Conservation (phyloP, 192 early-diverging fungal species). For the Coemansia sp. region DNA sequence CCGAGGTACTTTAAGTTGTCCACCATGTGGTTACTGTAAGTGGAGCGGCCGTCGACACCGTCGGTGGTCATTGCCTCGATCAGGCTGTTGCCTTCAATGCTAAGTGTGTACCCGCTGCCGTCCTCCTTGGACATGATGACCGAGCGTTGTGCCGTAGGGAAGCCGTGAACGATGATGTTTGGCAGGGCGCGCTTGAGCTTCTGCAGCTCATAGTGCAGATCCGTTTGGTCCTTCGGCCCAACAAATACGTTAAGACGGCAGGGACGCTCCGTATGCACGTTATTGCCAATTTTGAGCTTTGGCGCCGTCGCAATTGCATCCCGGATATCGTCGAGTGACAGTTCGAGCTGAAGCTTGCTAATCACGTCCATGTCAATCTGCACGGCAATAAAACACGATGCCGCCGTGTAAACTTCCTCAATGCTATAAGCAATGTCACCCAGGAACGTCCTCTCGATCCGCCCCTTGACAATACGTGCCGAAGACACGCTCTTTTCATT, state of each 20-base stretch:
- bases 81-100: constrained; percentile 93
- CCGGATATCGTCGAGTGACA: constrained; percentile 71
- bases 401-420: constrained; percentile 78
- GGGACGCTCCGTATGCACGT: constrained; percentile 60
- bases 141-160: constrained; percentile 77
- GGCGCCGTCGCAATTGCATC: constrained; percentile 73
- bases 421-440: constrained; percentile 94
- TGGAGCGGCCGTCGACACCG: constrained; percentile 77
- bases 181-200: constrained; percentile 80
- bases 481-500: constrained; percentile 64
- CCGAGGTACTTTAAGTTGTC: constrained; percentile 88
- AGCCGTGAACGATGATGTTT: constrained; percentile 85
- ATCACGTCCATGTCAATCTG: constrained; percentile 85
- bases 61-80: constrained; percentile 93
- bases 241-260: constrained; percentile 69
- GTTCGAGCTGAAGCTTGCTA: constrained; percentile 84
- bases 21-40: constrained; percentile 89
- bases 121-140: constrained; percentile 61
- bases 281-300: constrained; percentile 85
- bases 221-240: constrained; percentile 55
- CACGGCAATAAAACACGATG: constrained; percentile 75
- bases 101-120: constrained; percentile 55
- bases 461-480: constrained; percentile 94
- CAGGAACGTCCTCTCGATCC: constrained; percentile 88
- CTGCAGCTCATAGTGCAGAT: constrained; percentile 75